Base-by-base conservation (phyloP, 352 stramenopile species). In the Globisporangium recalcitrans region DNA sequence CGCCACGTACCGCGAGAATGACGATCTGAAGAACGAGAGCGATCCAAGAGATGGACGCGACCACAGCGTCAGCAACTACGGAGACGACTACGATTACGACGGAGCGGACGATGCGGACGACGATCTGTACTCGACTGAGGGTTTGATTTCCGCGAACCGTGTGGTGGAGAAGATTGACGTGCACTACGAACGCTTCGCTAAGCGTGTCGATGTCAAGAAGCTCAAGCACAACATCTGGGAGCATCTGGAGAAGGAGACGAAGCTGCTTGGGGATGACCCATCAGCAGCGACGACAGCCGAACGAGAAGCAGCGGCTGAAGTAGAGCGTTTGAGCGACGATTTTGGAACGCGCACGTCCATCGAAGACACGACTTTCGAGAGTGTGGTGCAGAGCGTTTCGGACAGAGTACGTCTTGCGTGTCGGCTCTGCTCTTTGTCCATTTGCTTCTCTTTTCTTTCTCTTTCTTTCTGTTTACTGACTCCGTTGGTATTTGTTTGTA, bases 171-270 rank as follows among this genome's bases (percentile, higher is more conserved):
- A 98, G 64, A 87, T 99, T 63, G 77, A 96, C 51, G 82, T 97
- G 9, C 75, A 91, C 55, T 98, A 98, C 67, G 96, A 97, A 27
- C 93, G 85, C 14, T 83, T 97, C 40, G 96, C 96, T 19, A 99
- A 99, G 69, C 95, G 96, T 58, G 96, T 99, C 16, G 96, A 99
- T 70, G 96, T 99, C 1, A 97, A 97, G 67, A 90, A 95, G 49
- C 77, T 99, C 13, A 99, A 99, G 77, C 79, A 83, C 4, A 96
- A 95, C 70, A 86, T 99, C 34, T 99, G 96, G 97, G 73, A 79
- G 22, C 80, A 90, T 21, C 64, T 94, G 21, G 81, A 87, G 58
- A 78, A 75, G 40, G 72, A 85, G 32, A 71, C 67, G 0, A 64
- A 52, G 13, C 47, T 77, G n/a, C 58, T 74, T 11, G 63, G 52